Percentiles rank a stretch among this genome's conserved stretches.
phyloP scores from a whole-genome alignment of 1,284 basidiomycete species.

The Cutaneotrichosporon mucoides region DNA sequence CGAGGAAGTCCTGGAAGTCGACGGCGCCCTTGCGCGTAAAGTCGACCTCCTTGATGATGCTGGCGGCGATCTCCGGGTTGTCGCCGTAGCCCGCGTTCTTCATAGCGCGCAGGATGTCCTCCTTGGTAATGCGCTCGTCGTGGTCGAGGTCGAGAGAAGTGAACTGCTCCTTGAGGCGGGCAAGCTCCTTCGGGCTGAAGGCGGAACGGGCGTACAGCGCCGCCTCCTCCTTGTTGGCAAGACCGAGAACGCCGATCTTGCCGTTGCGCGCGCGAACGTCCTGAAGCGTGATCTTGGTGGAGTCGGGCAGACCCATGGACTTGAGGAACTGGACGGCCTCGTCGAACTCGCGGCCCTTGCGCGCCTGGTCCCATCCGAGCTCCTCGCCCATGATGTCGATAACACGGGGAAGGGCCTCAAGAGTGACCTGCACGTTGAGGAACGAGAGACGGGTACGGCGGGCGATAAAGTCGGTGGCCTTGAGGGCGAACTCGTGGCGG shows the following conservation, averaged over 20 bases:
- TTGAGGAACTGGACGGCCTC: slow-evolving; percentile 63
- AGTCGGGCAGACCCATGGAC: slow-evolving; percentile 68
- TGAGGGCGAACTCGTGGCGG: slow-evolving; percentile 85
- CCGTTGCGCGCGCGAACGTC: slow-evolving; percentile 39
- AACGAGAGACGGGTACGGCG: slow-evolving; percentile 88
- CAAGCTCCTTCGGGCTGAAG: slow-evolving; percentile 68
- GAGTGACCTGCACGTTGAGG: slow-evolving; percentile 83
- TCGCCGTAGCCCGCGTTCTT: slow-evolving; percentile 41
- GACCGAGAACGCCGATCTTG: slow-evolving; percentile 31
- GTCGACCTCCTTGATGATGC: slow-evolving; percentile 71
- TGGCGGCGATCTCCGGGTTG: slow-evolving; percentile 58
- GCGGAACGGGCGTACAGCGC: slow-evolving; percentile 56
- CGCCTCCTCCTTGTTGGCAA: slow-evolving; percentile 43
- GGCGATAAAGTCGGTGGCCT: slow-evolving; percentile 85
- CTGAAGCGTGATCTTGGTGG: slow-evolving; percentile 44
- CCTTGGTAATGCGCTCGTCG: slow-evolving; percentile 44
- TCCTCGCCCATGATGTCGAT: slow-evolving; percentile 89
- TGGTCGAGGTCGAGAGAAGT: slow-evolving; percentile 49
- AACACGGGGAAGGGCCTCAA: slow-evolving; percentile 77
- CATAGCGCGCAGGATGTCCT: slow-evolving; percentile 47
- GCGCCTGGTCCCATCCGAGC: slow-evolving; percentile 66
- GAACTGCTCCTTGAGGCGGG: slow-evolving; percentile 60
- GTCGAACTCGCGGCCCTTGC: slow-evolving; percentile 61
- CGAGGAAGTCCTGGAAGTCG: slow-evolving; percentile 73
- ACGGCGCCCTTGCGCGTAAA: slow-evolving; percentile 57